Base-by-base conservation (phyloP, 768 basidiomycete species). In the Termitomyces sp. region DNA sequence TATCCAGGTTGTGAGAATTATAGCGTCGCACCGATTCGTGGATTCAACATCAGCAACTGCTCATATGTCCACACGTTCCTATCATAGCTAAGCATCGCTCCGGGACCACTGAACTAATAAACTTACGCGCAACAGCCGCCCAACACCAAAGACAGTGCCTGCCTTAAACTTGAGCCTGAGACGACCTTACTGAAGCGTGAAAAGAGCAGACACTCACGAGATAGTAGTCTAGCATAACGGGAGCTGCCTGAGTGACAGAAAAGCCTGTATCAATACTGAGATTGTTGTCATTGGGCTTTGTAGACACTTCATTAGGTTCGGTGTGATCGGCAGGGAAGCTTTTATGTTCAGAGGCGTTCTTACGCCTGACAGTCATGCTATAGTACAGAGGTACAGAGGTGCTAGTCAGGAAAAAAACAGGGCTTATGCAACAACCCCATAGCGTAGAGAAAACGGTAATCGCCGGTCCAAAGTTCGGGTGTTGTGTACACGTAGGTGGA, bases 41-140 rank as follows among this genome's bases (percentile, higher is more conserved):
- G 81, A 67, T 87, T 86, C 61, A 84, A 72, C 51, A 82, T 81
- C 18, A 93, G 76, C 18, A 94, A 69, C 47, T 85, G 79, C 66
- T 92, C 90, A 62, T 89, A 86, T 2, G 86, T 77, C 80, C 84
- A 85, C 9, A 90, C 89, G 66, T 92, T 92, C 23, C 87, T 89
- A 58, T 18, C 3, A 29, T 18, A 41, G 13, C 22, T 47, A 25
- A 23, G 54, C 20, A 29, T 23, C 12, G 9, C 20, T 46, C 4
- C 29, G 4, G 23, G 13, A 2, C 18, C 33, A 35, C 7, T 42
- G 10, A 22, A 42, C 10, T 12, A 9, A 39, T 41, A 44, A n/a
- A 79, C 84, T 51, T 69, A 88, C 86, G 85, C 76, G 79, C 91
- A 94, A 63, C 91, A 94, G 18, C 91, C 91, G 22, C 91, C 91